Evolutionary conservation across 2,329 filamentous ascomycete species (phyloP), one percentile per base, ranked within the genome.

Genomic region (Hypoxylon sp.): DNA sequence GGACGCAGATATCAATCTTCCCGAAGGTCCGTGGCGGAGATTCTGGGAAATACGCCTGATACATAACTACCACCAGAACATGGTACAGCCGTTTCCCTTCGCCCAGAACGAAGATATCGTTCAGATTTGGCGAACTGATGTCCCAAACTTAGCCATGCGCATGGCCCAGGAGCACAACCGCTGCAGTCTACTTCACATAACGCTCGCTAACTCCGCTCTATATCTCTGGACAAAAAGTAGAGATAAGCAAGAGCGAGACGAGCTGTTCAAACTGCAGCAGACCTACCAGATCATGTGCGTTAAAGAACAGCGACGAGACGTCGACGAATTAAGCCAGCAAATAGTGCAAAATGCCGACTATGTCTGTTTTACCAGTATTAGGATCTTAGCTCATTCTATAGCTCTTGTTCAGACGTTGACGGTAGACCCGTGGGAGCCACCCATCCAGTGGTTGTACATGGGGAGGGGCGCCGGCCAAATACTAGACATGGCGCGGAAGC

Each of bases 341-440:
- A 56, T 49, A 36, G 45, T 67, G 9, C 67, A 71, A 26, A 74
- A 76, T 49, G 76, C 76, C 24, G 78, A 79, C 68, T 73, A 72
- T 40, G 71, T 79, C 42, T 78, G 76, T 65, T 76, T 78, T 56
- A 75, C 76, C 20, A 73, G 74, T 36, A 70, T 80, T 26, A 72
- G 72, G 38, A 78, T 80, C 64, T 63, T 80, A 33, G 71, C 74
- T n/a, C 78, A 79, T 68, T 76, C 75, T 32, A 72, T 79, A 52
- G 78, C 77, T 6, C 69, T 79, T 6, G 78, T 80, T 14, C 78
- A 80, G 73, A 79, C 77, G 9, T 63, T 78, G 42, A 70, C 74
- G 16, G 53, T 72, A 24, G 72, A 76, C 46, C 77, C 76, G 2
- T 80, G 78, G 78, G 74, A 79, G 64, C 78, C 78, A 30, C 78